These are phyloP conservation scores for Pseudocercospora pini-densiflorae DNA, from an alignment of 2,329 filamentous ascomycete genomes.

Conservation along the genomic window DNA sequence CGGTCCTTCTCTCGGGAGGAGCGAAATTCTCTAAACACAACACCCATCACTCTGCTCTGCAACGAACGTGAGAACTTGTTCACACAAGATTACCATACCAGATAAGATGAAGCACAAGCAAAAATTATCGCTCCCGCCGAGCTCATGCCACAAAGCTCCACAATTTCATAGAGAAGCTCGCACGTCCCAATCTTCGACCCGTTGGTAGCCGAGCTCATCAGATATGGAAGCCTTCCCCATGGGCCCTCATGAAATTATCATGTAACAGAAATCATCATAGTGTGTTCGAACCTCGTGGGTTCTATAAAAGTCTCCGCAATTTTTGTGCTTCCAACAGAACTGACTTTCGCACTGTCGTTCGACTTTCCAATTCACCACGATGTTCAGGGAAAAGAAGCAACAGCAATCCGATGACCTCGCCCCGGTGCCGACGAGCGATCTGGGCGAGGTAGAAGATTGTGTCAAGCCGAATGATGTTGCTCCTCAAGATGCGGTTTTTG, in stretches of 20 bases:
- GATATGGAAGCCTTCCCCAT: conserved; percentile 15
- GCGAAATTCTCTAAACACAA: not conserved
- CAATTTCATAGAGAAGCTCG: not conserved
- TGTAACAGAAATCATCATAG: not conserved
- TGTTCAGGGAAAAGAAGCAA: conserved; percentile 20
- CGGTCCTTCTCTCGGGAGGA: not conserved
- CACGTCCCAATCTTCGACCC: conserved; percentile 3
- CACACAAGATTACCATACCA: not conserved
- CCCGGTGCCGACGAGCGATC: conserved; percentile 21
- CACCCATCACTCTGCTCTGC: not conserved
- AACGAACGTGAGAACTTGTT: not conserved
- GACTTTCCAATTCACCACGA: not conserved
- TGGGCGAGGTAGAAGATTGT: conserved; percentile 23
- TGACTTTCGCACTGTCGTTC: not conserved
- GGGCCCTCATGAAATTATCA: conserved; percentile 7
- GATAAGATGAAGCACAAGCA: not conserved
- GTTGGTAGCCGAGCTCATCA: conserved; percentile 17
- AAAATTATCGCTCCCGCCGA: not conserved
- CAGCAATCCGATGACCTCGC: conserved; percentile 19
- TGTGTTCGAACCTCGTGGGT: not conserved
- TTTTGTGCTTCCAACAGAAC: not conserved
- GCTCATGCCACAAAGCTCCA: not conserved
- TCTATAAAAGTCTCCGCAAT: not conserved
- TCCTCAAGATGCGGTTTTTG: conserved; percentile 27
- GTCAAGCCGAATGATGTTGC: conserved; percentile 11